These are phyloP conservation scores for Fonsecaea nubica DNA, from an alignment of 2,329 filamentous ascomycete species.

Conservation along the genomic window DNA sequence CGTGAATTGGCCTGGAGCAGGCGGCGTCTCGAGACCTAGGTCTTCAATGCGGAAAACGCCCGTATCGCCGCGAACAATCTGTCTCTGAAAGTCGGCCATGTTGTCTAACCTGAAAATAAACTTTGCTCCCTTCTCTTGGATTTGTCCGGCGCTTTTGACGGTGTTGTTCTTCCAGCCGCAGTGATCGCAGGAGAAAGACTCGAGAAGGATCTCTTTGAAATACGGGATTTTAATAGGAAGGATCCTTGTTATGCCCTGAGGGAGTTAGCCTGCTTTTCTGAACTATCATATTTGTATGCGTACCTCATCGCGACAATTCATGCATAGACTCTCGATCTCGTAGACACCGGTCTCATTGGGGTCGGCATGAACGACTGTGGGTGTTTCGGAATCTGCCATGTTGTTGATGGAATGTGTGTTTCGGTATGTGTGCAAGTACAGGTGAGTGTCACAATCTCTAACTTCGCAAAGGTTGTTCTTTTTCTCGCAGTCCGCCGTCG, in stretches of 20 bases:
- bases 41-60: slow-evolving; percentile 87
- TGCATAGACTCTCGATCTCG: slow-evolving; percentile 74
- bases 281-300: background rate
- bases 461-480: background rate
- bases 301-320: slow-evolving; percentile 84
- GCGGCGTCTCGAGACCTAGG: slow-evolving; percentile 89
- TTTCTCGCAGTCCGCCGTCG: background rate
- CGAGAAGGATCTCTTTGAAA: slow-evolving; percentile 96
- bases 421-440: background rate
- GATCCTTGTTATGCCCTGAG: slow-evolving; percentile 79
- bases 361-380: slow-evolving; percentile 34
- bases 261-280: slow-evolving; percentile 31
- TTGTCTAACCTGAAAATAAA: slow-evolving; percentile 81
- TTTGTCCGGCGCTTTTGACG: slow-evolving; percentile 87
- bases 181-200: slow-evolving; percentile 93
- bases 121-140: slow-evolving; percentile 85
- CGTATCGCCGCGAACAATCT: slow-evolving; percentile 90
- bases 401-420: background rate
- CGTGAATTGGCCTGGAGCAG: slow-evolving; percentile 87
- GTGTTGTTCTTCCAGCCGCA: slow-evolving; percentile 92
- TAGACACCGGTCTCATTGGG: slow-evolving; percentile 47
- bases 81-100: slow-evolving; percentile 77
- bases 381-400: slow-evolving; percentile 24
- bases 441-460: background rate
- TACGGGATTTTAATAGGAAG: slow-evolving; percentile 92